phyloP scores from a whole-genome alignment of 192 early-diverging fungal genomes.

The Podila horticola region DNA sequence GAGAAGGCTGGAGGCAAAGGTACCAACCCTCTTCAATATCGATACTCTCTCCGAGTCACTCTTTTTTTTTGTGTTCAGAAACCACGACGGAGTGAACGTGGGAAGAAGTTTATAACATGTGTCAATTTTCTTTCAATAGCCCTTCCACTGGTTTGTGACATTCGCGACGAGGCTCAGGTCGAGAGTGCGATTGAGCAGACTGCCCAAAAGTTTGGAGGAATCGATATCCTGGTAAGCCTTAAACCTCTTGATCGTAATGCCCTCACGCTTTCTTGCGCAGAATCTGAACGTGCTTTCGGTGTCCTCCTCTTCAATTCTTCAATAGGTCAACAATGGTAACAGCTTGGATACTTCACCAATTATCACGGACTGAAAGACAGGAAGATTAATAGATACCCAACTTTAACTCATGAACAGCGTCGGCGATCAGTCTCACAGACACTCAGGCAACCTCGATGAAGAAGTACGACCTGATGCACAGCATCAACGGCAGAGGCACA shows the following conservation, averaged over 20 bases:
- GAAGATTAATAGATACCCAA: neutral
- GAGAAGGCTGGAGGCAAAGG: constrained; percentile 75
- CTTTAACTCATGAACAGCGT: constrained; percentile 49
- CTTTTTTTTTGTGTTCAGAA: neutral
- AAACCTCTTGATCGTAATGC: neutral
- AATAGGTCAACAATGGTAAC: constrained; percentile 44
- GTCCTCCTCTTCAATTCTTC: neutral
- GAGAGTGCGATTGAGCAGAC: constrained; percentile 71
- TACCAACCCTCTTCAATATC: neutral
- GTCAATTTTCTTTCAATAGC: constrained; percentile 41
- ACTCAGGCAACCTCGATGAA: constrained; percentile 65
- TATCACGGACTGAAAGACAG: no score
- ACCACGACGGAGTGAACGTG: no score
- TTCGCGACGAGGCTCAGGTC: constrained; percentile 83
- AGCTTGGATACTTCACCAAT: neutral
- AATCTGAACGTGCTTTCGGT: neutral
- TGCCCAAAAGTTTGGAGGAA: constrained; percentile 75
- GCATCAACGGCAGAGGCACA: constrained; percentile 82
- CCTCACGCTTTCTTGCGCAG: no score
- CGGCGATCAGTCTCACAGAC: constrained; percentile 75
- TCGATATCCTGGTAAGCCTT: constrained; percentile 88
- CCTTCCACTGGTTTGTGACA: constrained; percentile 84
- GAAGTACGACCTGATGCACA: constrained; percentile 81
- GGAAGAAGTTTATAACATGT: no score
- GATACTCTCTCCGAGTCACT: neutral